A percentile compares a stretch with the other conserved stretches of the same genome.
These are phyloP conservation scores for Ogataea sp. DNA, from an alignment of 805 yeast species.

Conservation along the genomic window DNA sequence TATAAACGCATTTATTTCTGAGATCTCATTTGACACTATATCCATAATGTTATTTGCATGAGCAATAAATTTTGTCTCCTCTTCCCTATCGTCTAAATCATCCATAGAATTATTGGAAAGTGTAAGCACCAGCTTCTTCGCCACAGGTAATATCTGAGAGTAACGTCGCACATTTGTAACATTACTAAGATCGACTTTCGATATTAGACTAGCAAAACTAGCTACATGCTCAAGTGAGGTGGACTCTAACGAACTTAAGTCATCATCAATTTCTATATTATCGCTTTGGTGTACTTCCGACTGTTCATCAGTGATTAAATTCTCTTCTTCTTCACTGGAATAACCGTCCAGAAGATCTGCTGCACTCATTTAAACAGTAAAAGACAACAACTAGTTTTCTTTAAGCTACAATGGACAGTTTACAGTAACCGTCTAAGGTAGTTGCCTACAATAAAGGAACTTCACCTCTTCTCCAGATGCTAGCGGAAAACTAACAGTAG, in stretches of 20 bases:
- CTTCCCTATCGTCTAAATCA: conserved; percentile 20
- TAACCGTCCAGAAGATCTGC: conserved; percentile 37
- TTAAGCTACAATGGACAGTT: too few relatives aligned
- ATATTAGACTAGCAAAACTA: conserved; percentile 8
- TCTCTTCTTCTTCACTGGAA: conserved; percentile 24
- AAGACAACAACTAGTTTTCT: too few relatives aligned
- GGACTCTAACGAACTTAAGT: too few relatives aligned
- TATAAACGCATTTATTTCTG: conserved; percentile 38
- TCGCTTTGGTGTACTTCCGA: too few relatives aligned
- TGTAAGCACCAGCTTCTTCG: conserved; percentile 15
- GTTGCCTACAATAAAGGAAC: too few relatives aligned
- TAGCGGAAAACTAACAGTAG: too few relatives aligned
- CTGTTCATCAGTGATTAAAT: too few relatives aligned
- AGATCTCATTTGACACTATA: conserved; percentile 48
- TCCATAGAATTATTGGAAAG: conserved; percentile 5
- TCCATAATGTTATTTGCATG: conserved; percentile 39
- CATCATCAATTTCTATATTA: not conserved
- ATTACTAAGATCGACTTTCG: conserved; percentile 5
- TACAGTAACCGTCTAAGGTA: too few relatives aligned
- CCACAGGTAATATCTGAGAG: conserved; percentile 18
- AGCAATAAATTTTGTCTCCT: conserved; percentile 36
- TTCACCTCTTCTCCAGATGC: too few relatives aligned
- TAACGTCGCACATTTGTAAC: conserved; percentile 18
- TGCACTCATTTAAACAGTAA: conserved; percentile 25
- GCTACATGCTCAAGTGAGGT: too few relatives aligned